Conservation (phyloP, 2,329 filamentous ascomycete species). For the Monosporascus sp. region DNA sequence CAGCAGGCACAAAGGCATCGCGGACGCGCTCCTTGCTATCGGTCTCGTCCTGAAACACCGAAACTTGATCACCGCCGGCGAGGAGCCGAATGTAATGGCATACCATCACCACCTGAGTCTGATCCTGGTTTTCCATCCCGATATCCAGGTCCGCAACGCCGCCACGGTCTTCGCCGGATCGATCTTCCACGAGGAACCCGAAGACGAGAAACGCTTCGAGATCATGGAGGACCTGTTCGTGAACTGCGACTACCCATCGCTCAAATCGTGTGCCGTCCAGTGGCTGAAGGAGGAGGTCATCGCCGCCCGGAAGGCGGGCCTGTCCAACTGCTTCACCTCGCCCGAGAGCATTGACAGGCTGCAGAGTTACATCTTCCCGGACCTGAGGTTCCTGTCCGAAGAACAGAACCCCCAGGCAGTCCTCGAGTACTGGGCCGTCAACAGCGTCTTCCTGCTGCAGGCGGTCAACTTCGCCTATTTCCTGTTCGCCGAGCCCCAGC, state of each 20-base stretch:
- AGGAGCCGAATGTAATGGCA: conserved; percentile 45
- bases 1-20: conserved; percentile 45
- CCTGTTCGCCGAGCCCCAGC: conserved; percentile 42
- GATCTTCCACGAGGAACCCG: conserved; percentile 54
- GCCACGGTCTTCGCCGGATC: conserved; percentile 48
- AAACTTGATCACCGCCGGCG: conserved; percentile 35
- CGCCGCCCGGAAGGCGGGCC: conserved; percentile 30
- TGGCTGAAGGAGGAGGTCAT: conserved; percentile 63
- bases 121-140: conserved; percentile 52
- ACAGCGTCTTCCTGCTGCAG: conserved; percentile 52
- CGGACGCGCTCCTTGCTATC: conserved; percentile 56
- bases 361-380: conserved; percentile 59
- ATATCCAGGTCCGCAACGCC: conserved; percentile 49
- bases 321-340: conserved; percentile 40
- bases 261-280: conserved; percentile 58
- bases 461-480: conserved; percentile 58
- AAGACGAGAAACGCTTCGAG: conserved; percentile 52
- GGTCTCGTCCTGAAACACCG: conserved; percentile 55
- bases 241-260: conserved; percentile 58
- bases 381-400: conserved; percentile 43
- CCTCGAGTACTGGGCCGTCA: conserved; percentile 47
- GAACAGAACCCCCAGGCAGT: conserved; percentile 35
- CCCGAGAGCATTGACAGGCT: conserved; percentile 53
- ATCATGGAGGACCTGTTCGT: conserved; percentile 63
- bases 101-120: conserved; percentile 58